These are phyloP conservation scores for Boletus fagicola DNA, from an alignment of 768 basidiomycete genomes.

Conservation along the genomic window DNA sequence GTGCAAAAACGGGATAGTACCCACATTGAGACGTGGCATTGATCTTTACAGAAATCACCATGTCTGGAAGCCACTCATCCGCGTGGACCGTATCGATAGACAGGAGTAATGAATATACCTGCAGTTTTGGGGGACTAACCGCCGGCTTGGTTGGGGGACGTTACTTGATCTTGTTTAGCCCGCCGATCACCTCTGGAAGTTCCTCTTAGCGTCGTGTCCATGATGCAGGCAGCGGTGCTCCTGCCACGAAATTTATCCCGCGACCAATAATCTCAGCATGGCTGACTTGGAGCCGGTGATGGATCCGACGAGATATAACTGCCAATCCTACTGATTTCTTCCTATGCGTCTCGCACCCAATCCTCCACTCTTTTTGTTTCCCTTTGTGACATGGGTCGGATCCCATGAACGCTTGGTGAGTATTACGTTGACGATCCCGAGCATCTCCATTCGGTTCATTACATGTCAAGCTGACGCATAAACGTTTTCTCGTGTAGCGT, in stretches of 20 bases:
- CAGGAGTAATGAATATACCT: constrained; percentile 1
- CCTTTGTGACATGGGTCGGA: no score
- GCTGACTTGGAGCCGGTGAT: no score
- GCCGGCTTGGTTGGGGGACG: not conserved
- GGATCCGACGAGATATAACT: no score
- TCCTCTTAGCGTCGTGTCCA: no score
- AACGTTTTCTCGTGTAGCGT: not conserved
- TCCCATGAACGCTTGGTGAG: not conserved
- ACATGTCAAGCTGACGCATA: not conserved
- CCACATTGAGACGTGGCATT: constrained; percentile 11
- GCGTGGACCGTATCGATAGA: not conserved
- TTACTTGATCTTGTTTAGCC: no score
- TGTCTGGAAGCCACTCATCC: constrained; percentile 3
- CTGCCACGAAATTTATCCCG: no score
- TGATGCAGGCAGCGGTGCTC: no score
- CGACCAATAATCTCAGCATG: no score
- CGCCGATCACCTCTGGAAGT: no score
- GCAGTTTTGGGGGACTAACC: constrained; percentile 2
- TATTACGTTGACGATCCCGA: not conserved
- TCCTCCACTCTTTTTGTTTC: no score
- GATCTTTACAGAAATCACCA: constrained; percentile 14
- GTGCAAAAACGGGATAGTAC: not conserved
- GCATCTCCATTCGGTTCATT: not conserved
- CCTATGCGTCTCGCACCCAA: no score
- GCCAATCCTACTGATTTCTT: no score